A percentile compares a stretch with the other conserved stretches of the same genome.
Conservation (phyloP, 2,329 filamentous ascomycete genomes). For the Talaromyces sp. region DNA sequence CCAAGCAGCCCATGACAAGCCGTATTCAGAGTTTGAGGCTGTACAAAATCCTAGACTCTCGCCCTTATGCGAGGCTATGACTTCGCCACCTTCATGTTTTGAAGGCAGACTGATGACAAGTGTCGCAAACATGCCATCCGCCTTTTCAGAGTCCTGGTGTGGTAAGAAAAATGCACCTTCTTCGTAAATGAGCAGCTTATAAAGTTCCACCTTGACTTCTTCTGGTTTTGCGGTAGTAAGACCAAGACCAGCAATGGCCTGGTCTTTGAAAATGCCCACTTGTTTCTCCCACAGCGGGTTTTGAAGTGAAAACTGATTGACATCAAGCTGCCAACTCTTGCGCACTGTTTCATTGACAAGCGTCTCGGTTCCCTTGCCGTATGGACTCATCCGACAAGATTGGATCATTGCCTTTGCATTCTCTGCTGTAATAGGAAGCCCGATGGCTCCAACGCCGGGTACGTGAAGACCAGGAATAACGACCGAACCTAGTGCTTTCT, state of each 20-base stretch:
- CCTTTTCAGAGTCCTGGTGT: slow-evolving; percentile 49
- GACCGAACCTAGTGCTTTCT: background rate
- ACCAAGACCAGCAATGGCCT: slow-evolving; percentile 29
- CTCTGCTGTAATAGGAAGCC: slow-evolving; percentile 6
- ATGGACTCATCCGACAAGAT: slow-evolving; percentile 26
- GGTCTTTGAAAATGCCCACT: background rate
- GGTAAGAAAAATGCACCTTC: slow-evolving; percentile 50
- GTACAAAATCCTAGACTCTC: slow-evolving; percentile 33
- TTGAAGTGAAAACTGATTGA: slow-evolving; percentile 37
- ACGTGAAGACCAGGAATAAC: slow-evolving; percentile 16
- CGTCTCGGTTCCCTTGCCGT: slow-evolving; percentile 39
- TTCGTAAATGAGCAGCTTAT: slow-evolving; percentile 52
- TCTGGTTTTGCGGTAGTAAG: background rate
- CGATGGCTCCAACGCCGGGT: slow-evolving; percentile 9
- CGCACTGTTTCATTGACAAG: slow-evolving; percentile 40
- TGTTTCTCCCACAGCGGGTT: slow-evolving; percentile 34
- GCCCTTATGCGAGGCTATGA: slow-evolving; percentile 41
- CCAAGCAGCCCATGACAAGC: slow-evolving; percentile 34
- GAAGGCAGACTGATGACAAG: slow-evolving; percentile 51
- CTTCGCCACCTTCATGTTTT: slow-evolving; percentile 46
- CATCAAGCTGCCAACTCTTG: slow-evolving; percentile 46
- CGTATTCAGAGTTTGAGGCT: slow-evolving; percentile 22
- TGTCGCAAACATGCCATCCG: slow-evolving; percentile 50
- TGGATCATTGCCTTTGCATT: slow-evolving; percentile 19
- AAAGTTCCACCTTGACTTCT: slow-evolving; percentile 35